Evolutionary conservation across 1,284 basidiomycete genomes (phyloP).

Genomic region (Naganishia liquefaciens): DNA sequence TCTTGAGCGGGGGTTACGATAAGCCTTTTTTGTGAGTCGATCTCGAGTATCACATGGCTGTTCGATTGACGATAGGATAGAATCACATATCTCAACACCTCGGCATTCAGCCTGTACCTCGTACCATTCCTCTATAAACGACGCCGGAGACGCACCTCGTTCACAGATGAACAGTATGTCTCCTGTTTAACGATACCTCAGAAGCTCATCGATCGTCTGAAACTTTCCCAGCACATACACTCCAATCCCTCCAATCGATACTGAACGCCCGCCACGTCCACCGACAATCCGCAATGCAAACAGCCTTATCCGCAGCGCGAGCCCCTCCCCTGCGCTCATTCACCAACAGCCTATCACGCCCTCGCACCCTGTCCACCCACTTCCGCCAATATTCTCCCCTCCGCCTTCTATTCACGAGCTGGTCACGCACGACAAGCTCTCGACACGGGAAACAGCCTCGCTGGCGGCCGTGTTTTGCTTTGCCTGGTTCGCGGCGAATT

Average conservation of each 20-base stretch:
- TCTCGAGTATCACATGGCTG: not conserved
- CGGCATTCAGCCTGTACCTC: slow-evolving; percentile 85
- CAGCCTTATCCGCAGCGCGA: slow-evolving; percentile 31
- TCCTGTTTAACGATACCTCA: not conserved
- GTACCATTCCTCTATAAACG: slow-evolving; percentile 63
- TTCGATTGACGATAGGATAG: slow-evolving; percentile 34
- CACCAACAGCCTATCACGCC: slow-evolving; percentile 5
- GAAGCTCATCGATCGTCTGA: not conserved
- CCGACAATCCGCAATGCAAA: slow-evolving; percentile 25
- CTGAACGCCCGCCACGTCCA: slow-evolving; percentile 27
- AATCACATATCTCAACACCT: slow-evolving; percentile 54
- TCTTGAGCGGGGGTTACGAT: slow-evolving; percentile 42
- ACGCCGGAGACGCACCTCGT: slow-evolving; percentile 24
- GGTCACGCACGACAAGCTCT: slow-evolving; percentile 56
- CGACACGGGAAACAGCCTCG: slow-evolving; percentile 68
- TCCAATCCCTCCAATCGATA: slow-evolving; percentile 8
- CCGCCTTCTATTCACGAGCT: not conserved
- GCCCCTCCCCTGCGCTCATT: slow-evolving; percentile 33
- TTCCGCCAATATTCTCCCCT: slow-evolving; percentile 12
- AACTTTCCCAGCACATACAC: slow-evolving; percentile 12
- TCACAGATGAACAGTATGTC: slow-evolving; percentile 29
- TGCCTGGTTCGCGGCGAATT: slow-evolving; percentile 90
- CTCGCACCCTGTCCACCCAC: slow-evolving; percentile 2
- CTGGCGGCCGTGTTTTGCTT: slow-evolving; percentile 77
- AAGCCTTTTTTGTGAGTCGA: slow-evolving; percentile 53